These are phyloP conservation scores for Cladosporium velox DNA, from an alignment of 2,329 filamentous ascomycete genomes.

Conservation along the genomic window DNA sequence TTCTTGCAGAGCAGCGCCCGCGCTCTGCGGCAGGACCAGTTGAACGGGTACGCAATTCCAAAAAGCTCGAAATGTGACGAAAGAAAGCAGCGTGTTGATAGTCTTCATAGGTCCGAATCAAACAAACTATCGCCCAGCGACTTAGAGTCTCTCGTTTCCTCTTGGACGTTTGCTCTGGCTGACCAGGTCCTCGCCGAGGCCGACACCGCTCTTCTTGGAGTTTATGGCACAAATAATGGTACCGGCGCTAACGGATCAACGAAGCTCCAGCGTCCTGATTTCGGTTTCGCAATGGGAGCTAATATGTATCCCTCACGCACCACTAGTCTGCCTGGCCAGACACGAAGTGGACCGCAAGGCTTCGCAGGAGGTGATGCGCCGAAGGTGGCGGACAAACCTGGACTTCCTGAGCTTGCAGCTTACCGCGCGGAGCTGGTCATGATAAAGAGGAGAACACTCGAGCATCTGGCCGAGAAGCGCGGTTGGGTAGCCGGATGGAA, in stretches of 20 bases:
- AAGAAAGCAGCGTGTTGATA: constrained; percentile 11
- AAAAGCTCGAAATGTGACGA: not conserved
- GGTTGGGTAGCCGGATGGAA: constrained; percentile 78
- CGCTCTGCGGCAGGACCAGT: constrained; percentile 76
- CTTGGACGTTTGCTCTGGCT: constrained; percentile 75
- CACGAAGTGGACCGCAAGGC: constrained; percentile 24
- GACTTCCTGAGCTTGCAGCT: constrained; percentile 79
- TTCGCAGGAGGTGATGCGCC: constrained; percentile 22
- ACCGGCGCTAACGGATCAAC: not conserved
- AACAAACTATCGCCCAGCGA: constrained; percentile 7
- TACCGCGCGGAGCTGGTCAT: constrained; percentile 79
- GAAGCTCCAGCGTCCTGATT: constrained; percentile 26
- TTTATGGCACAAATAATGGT: not conserved
- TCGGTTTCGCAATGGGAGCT: constrained; percentile 34
- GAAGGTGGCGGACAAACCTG: constrained; percentile 31
- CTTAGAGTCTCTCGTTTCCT: constrained; percentile 59
- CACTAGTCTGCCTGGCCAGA: constrained; percentile 28
- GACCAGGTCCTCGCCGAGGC: constrained; percentile 78
- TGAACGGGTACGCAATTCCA: constrained; percentile 55
- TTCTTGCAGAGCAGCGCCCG: constrained; percentile 82
- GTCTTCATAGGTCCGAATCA: constrained; percentile 12
- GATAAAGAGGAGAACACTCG: constrained; percentile 76
- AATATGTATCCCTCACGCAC: constrained; percentile 37
- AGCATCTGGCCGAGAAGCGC: constrained; percentile 68
- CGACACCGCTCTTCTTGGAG: constrained; percentile 18